Conservation (phyloP, 495 filamentous ascomycete genomes). For the Neurospora discreta region DNA sequence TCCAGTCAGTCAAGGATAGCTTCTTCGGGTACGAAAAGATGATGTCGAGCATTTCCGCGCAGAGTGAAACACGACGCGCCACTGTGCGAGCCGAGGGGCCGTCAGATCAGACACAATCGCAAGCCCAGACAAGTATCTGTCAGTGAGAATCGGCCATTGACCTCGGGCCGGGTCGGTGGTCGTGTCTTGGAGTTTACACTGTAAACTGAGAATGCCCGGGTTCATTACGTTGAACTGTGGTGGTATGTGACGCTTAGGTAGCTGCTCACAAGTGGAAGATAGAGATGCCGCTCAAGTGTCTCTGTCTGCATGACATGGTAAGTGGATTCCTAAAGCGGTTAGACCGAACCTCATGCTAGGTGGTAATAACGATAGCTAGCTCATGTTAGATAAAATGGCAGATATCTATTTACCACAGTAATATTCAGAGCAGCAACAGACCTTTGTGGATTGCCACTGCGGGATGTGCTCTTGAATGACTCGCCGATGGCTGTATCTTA, state of each 20-base stretch:
- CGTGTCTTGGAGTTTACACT: background rate
- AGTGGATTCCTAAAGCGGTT: background rate
- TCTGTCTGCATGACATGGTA: background rate
- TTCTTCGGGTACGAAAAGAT: background rate
- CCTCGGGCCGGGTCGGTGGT: background rate
- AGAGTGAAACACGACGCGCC: background rate
- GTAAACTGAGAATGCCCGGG: background rate
- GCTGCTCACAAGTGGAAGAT: background rate
- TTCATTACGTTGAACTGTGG: background rate
- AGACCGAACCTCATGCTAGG: background rate
- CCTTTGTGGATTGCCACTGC: background rate
- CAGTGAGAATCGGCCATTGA: background rate
- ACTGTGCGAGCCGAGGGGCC: background rate
- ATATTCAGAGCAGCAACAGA: slow-evolving; percentile 2
- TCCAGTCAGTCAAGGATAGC: background rate
- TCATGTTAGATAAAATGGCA: background rate
- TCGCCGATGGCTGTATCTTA: slow-evolving; percentile 4
- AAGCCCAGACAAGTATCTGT: background rate
- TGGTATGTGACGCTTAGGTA: background rate
- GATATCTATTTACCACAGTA: background rate
- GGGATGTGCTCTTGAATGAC: background rate
- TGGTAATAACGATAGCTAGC: background rate
- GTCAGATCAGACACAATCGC: background rate
- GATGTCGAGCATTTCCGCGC: background rate
- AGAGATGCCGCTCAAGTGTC: background rate